Conservation (phyloP, 352 stramenopile species). For the Globisporangium acanthophoron region DNA sequence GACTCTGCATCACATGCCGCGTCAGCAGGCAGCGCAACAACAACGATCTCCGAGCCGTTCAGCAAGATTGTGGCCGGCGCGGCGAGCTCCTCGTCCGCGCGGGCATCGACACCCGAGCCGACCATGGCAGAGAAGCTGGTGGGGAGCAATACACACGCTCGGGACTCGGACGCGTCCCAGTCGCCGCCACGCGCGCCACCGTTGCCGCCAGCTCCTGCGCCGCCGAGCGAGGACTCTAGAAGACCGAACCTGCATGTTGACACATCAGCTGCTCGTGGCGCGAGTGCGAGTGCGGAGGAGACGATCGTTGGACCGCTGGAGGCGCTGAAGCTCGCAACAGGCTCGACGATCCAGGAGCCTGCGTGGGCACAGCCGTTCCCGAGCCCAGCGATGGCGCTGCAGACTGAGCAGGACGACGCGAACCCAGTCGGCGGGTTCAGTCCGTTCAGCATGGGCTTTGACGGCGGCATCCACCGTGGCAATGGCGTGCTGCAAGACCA, state of each 20-base stretch:
- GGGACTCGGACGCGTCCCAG: constrained; percentile 3
- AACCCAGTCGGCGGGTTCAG: constrained; percentile 38
- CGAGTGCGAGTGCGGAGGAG: constrained; percentile 14
- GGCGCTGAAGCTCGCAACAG: constrained; percentile 60
- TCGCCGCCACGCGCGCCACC: neutral
- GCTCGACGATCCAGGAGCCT: constrained; percentile 51
- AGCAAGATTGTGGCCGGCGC: constrained; percentile 42
- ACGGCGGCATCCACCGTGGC: constrained; percentile 49
- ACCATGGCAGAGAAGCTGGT: constrained; percentile 10
- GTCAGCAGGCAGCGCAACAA: constrained; percentile 1
- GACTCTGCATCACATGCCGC: constrained; percentile 16
- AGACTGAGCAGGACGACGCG: constrained; percentile 28
- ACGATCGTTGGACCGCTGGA: constrained; percentile 54
- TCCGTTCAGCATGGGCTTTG: constrained; percentile 71
- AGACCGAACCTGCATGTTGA: constrained; percentile 51
- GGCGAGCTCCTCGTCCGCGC: constrained; percentile 5
- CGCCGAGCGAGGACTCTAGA: constrained; percentile 6
- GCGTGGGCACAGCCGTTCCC: constrained; percentile 71
- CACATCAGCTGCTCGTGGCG: constrained; percentile 23
- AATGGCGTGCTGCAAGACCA: constrained; percentile 18
- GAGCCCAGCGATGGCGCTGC: constrained; percentile 30
- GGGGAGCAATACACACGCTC: constrained; percentile 2
- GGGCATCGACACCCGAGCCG: constrained; percentile 9
- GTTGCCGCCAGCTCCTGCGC: neutral
- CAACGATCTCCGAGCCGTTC: constrained; percentile 26